A percentile compares a stretch with the other conserved stretches of the same genome.
phyloP scores from a whole-genome alignment of 495 filamentous ascomycete species.

The Aspergillus cristatus region DNA sequence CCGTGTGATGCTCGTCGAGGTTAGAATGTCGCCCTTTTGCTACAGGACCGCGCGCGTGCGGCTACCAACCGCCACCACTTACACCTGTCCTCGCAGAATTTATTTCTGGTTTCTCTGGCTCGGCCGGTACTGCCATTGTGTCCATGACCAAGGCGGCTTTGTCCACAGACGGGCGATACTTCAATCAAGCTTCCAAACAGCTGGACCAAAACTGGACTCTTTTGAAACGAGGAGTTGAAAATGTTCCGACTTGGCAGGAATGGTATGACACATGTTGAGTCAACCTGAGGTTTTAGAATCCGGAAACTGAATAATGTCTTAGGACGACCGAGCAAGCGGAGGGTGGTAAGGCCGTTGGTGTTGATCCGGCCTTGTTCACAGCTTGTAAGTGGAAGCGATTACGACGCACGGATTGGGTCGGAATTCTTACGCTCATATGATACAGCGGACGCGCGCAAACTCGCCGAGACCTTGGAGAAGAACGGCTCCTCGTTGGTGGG shows the following conservation, averaged over 20 bases:
- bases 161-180: slow-evolving; percentile 94
- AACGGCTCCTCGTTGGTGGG: slow-evolving; percentile 67
- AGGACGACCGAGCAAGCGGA: slow-evolving; percentile 74
- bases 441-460: slow-evolving; percentile 67
- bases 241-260: slow-evolving; percentile 96
- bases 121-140: slow-evolving; percentile 85
- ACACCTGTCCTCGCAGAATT: slow-evolving; percentile 44
- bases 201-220: slow-evolving; percentile 88
- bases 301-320: slow-evolving; percentile 14
- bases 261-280: slow-evolving; percentile 48
- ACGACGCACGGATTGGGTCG: background rate
- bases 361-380: slow-evolving; percentile 85
- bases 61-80: slow-evolving; percentile 6
- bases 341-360: slow-evolving; percentile 77
- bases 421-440: slow-evolving; percentile 9
- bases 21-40: slow-evolving; percentile 22
- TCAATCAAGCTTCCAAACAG: slow-evolving; percentile 92
- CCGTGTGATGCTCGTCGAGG: slow-evolving; percentile 84
- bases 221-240: slow-evolving; percentile 84
- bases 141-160: slow-evolving; percentile 81
- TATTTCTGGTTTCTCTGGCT: slow-evolving; percentile 92
- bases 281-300: slow-evolving; percentile 1
- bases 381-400: slow-evolving; percentile 40
- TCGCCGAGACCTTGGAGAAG: slow-evolving; percentile 78
- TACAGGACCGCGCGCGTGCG: background rate